Conservation (phyloP, 73 alveolate species). For the Paramecium bursaria region DNA sequence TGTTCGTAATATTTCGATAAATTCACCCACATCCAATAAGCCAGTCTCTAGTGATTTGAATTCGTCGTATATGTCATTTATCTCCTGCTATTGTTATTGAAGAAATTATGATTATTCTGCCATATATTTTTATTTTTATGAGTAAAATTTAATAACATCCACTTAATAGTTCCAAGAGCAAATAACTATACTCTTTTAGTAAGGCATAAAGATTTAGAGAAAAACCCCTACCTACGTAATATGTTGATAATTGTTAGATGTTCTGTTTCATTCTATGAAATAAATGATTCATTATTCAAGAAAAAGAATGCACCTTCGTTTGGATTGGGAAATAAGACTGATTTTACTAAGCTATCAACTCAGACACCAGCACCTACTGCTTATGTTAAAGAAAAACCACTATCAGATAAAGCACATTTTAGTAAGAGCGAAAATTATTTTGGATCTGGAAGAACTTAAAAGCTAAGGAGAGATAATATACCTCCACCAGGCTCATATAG, state of each 20-base stretch:
- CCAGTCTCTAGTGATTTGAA: constrained; percentile 24
- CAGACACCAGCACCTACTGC: constrained; percentile 14
- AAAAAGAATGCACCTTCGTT: constrained; percentile 2
- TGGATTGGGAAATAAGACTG: constrained; percentile 1
- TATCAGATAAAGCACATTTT: not conserved
- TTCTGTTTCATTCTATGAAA: not conserved
- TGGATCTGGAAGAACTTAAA: constrained; percentile 3
- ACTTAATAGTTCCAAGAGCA: constrained; percentile 16
- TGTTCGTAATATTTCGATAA: constrained; percentile 33
- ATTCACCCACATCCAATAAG: constrained; percentile 33
- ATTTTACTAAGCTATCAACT: not conserved
- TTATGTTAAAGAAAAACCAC: not conserved
- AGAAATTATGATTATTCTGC: too few relatives aligned
- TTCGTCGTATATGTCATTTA: constrained; percentile 21
- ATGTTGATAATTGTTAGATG: not conserved
- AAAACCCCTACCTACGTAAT: not conserved
- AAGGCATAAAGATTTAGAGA: not conserved
- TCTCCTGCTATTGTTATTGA: constrained; percentile 18
- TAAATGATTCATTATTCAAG: not conserved
- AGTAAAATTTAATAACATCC: not conserved
- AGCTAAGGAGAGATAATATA: not conserved
- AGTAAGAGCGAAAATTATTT: not conserved
- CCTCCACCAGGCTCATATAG: constrained; percentile 11
- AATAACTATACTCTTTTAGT: not conserved
- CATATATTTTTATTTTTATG: too few relatives aligned